phyloP scores from a whole-genome alignment of 2,329 filamentous ascomycete species.

The Aspergillus phoenicis region DNA sequence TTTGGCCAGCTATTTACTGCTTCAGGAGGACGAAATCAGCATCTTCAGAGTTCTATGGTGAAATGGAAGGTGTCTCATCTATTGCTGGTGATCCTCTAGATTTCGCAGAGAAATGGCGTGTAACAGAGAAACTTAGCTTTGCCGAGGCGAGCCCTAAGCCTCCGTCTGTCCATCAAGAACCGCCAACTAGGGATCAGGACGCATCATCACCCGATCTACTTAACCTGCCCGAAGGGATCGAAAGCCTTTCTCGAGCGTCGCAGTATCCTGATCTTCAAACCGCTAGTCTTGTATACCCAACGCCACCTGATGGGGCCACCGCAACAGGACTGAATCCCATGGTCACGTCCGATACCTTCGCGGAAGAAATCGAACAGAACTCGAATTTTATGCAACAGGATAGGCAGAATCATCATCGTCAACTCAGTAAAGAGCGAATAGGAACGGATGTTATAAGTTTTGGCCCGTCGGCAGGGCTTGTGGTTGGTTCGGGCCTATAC shows the following conservation, averaged over 20 bases:
- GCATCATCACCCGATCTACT: slow-evolving; percentile 26
- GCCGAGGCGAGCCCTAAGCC: slow-evolving; percentile 21
- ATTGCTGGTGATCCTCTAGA: slow-evolving; percentile 42
- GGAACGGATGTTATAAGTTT: slow-evolving; percentile 28
- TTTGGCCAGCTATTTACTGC: slow-evolving; percentile 50
- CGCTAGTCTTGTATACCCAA: slow-evolving; percentile 54
- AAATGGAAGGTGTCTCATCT: slow-evolving; percentile 17
- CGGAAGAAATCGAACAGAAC: slow-evolving; percentile 32
- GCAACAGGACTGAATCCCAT: slow-evolving; percentile 33
- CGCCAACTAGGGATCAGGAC: slow-evolving; percentile 28
- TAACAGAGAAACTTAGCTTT: slow-evolving; percentile 29
- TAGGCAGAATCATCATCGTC: slow-evolving; percentile 18
- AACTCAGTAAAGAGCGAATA: slow-evolving; percentile 15
- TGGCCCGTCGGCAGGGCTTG: slow-evolving; percentile 31
- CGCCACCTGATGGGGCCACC: slow-evolving; percentile 54
- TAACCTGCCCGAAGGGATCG: slow-evolving; percentile 34
- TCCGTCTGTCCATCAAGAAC: slow-evolving; percentile 23
- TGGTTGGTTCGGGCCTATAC: slow-evolving; percentile 44
- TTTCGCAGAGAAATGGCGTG: slow-evolving; percentile 47
- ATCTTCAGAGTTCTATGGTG: slow-evolving; percentile 20
- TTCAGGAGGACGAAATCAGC: slow-evolving; percentile 39
- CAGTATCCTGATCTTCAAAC: slow-evolving; percentile 45
- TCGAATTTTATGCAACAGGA: slow-evolving; percentile 21
- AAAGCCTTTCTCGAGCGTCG: slow-evolving; percentile 43
- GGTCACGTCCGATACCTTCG: slow-evolving; percentile 34